Base-by-base conservation (phyloP, 306 rosid species). In the Ormosia emarginata region DNA sequence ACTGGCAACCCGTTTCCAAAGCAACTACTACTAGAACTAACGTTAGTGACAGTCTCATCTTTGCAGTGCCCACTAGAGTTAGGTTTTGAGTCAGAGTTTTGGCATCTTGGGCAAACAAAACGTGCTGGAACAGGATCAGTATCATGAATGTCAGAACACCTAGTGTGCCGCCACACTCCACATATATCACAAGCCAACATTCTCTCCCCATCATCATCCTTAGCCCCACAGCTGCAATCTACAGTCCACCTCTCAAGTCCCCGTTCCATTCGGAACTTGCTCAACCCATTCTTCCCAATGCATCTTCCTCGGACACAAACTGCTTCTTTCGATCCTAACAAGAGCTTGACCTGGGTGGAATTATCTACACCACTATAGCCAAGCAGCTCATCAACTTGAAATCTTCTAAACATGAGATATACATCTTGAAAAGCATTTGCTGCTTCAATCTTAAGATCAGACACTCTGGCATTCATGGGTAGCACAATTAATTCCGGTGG, bases 241-340 rank as follows among this genome's bases (percentile, higher is more conserved):
- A 95, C 98, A 0, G 98, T 95, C 99, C 99, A 95, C 82, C 96
- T 85, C 88, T 95, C 99, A 18, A 89, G 75, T 58, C 99, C 99
- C 3, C 98, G 88, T 82, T 95, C 99, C 97, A 93, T 95, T 79
- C 89, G 86, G 78, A 85, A 95, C 90, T 90, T 90, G 73, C 84
- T 88, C 82, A 90, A 86, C 5, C 87, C 96, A 44, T 69, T 88
- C 80, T 89, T 95, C 15, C 84, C 97, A 2, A 74, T 80, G 88
- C 92, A 93, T 74, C 88, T 86, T 83, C 99, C 99, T 75, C 87
- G 85, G 34, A 92, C 84, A 40, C 91, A 67, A 13, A 95, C 86
- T 1, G 24, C 66, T 34, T 88, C 87, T 4, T 75, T 78, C 7
- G 94, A 82, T 41, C 94, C 97, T 62, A 89, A 74, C 81, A 93